Evolutionary conservation across 2,329 filamentous ascomycete genomes (phyloP), one percentile per base, ranked within the genome.

Genomic region (Aspergillus sp.): DNA sequence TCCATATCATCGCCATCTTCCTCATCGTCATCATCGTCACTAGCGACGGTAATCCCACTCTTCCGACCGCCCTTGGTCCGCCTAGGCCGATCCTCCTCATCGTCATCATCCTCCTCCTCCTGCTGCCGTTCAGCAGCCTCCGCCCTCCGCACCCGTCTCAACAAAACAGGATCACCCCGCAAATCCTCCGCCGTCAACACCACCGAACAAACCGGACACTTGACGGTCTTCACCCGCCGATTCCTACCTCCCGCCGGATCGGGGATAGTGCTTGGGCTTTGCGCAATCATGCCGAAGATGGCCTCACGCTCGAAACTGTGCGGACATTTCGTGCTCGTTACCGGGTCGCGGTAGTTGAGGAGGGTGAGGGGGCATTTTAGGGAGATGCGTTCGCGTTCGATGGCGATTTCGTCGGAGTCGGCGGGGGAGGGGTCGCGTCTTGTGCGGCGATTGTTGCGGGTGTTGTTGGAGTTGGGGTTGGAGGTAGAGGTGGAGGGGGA

Each of bases 331-430:
- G 61, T 68, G 49, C 69, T 74, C 5, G 65, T 74, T 2, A 76
- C 66, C 0, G 74, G 74, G 43, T 74, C 64, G 6, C 54, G 52
- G 60, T 73, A 76, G 3, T 59, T 57, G 13, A 64, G 64, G 2
- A 75, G 60, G 1, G 74, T 77, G 26, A 77, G 53, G 0, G 74
- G 74, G 45, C 74, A 77, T 46, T 66, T 70, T 31, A 71, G 62
- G 4, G 69, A 71, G 45, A 70, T 62, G 30, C 62, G 65, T 51
- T 76, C 72, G 46, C 64, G 55, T 34, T 65, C 60, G 45, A 77
- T 71, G 38, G 69, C 68, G 43, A 77, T 54, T 19, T 75, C 72
- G 11, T 73, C 70, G 12, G 28, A 26, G 28, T 62, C 59, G 3
- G 55, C 54, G 2, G 59, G 42, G 1, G 56, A 56, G 0, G 50